phyloP scores from a whole-genome alignment of 148 eudicot genomes.

The Amaranthus cruentus region DNA sequence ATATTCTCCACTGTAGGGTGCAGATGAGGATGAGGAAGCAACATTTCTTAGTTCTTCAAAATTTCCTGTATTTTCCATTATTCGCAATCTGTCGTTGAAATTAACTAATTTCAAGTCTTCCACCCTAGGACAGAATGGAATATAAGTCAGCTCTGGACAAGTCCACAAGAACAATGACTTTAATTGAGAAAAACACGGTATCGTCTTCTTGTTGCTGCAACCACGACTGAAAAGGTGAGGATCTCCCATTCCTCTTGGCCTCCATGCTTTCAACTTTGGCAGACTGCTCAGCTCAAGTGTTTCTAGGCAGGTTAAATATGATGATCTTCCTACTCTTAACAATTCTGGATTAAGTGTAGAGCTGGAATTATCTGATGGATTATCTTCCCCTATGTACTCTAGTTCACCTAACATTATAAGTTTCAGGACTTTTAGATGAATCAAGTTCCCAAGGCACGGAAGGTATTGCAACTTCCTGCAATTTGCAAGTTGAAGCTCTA shows the following conservation, averaged over 20 bases:
- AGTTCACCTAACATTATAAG: neutral
- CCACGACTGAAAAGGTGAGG: neutral
- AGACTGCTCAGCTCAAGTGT: neutral
- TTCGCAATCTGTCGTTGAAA: neutral
- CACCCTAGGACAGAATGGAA: slow-evolving; percentile 15
- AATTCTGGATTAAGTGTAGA: too few species aligned
- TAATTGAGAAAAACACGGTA: neutral
- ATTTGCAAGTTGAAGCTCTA: neutral
- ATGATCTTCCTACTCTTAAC: neutral
- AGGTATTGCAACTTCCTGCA: neutral
- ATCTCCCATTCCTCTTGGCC: neutral
- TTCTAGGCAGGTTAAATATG: slow-evolving; percentile 14
- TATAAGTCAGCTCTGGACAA: slow-evolving; percentile 13
- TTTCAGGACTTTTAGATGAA: neutral
- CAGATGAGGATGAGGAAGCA: neutral
- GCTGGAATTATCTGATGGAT: neutral
- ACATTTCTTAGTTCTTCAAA: neutral
- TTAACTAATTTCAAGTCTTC: neutral
- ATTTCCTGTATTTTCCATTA: neutral
- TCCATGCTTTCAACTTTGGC: slow-evolving; percentile 24
- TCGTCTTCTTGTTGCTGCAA: neutral
- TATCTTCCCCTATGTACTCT: slow-evolving; percentile 3
- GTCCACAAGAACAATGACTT: neutral
- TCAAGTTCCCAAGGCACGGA: slow-evolving; percentile 7
- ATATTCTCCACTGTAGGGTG: neutral